phyloP scores from a whole-genome alignment of 169 alveolate genomes.

The Toxoplasma gondii region DNA sequence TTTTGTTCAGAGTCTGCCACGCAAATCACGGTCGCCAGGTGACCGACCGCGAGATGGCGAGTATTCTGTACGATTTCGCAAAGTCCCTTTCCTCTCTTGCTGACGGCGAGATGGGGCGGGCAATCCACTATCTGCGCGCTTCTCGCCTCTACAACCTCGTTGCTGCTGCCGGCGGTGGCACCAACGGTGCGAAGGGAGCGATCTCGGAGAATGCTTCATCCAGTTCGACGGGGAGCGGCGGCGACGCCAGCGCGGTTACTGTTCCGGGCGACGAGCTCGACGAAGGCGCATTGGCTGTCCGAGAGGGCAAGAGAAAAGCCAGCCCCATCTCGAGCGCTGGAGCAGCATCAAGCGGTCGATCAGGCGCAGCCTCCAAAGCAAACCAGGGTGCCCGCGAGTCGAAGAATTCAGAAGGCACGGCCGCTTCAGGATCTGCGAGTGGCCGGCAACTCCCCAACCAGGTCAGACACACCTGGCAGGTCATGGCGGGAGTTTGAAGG shows the following conservation, averaged over 20 bases:
- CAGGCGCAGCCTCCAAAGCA: neutral
- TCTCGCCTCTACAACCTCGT: neutral
- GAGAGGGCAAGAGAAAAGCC: neutral
- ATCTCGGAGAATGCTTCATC: too few species aligned
- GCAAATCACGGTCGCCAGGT: neutral
- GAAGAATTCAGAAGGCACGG: neutral
- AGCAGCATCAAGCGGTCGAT: neutral
- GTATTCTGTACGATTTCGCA: neutral
- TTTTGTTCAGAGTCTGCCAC: conserved; percentile 10
- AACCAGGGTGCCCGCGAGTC: neutral
- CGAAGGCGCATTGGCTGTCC: neutral
- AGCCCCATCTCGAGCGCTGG: neutral
- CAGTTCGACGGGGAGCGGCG: neutral
- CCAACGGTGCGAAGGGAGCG: neutral
- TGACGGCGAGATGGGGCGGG: conserved; percentile 12
- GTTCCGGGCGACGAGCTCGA: neutral
- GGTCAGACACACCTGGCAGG: neutral
- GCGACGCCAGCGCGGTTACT: neutral
- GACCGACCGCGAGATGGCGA: neutral
- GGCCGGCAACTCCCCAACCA: neutral
- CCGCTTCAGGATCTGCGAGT: neutral
- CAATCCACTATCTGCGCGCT: conserved; percentile 9
- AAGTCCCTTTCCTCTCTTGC: neutral
- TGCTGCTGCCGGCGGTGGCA: neutral
- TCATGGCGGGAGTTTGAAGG: too few species aligned